Base-by-base conservation (phyloP, 805 yeast species). In the Wickerhamiella hasegawae region DNA sequence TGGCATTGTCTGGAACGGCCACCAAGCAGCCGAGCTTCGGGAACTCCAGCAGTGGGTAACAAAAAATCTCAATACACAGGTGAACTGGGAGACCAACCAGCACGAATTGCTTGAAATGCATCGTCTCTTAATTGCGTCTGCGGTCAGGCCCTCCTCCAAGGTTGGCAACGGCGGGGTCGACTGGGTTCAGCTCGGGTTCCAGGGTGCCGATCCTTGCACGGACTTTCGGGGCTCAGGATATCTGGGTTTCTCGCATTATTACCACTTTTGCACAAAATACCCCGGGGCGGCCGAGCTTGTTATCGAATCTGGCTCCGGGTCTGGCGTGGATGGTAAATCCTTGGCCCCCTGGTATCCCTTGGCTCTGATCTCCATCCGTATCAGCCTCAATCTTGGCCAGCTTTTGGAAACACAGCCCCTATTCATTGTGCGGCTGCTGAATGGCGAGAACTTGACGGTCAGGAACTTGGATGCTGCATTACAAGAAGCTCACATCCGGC, bases 131-230 rank as follows among this genome's bases (percentile, higher is more conserved):
- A n/a, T n/a, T n/a, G n/a, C n/a, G n/a, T n/a, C n/a, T n/a, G n/a
- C n/a, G n/a, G n/a, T n/a, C n/a, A n/a, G n/a, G 10, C 10, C 24
- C 24, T 11, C 24, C 10, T 8, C 24, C 11, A 22, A 22, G 11
- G 11, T 11, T 11, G 38, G 38, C 9, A 31, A 31, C 4, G 35
- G 24, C 12, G 35, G 35, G 18, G 18, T 38, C 5, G 44, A 55
- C 36, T 59, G 62, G 60, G 55, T 50, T 16, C 41, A 45, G 3
- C 43, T 59, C 5, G 65, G 65, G 4, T 59, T 59, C 43, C 65
- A 59, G 35, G 60, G 62, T 1, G 17, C 41, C 14, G 55, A 57
- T 36, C 65, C 65, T 4, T 37, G 49, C 3, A 49, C 54, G 1
- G 65, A 59, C 38, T 53, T 59, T 33, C 46, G 65, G 10, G 58